Evolutionary conservation across 2,329 filamentous ascomycete species (phyloP), one percentile per base, ranked within the genome.

Genomic region (Ceratocystis destructans): DNA sequence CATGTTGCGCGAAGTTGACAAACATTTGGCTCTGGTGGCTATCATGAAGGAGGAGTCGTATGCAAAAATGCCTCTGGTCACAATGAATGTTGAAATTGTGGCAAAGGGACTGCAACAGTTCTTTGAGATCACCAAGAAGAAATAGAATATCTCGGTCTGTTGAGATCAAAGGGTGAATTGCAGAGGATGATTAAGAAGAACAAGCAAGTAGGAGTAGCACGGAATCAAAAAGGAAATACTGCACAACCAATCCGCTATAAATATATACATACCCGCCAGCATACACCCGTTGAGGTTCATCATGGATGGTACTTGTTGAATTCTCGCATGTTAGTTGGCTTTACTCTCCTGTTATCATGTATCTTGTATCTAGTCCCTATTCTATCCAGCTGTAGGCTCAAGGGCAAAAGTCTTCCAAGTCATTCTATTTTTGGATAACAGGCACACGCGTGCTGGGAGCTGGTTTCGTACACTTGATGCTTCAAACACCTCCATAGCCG

Each of bases 1-100:
- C 68, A 83, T 87, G 79, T 75, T 88, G 73, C 79, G 86, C 22
- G 85, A 88, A 76, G 86, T 88, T 17, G 85, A 88, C 71, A 82
- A 83, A 69, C 91, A 92, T 73, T 79, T 94, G 59, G 89, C 89
- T 0, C 80, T 95, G 15, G 89, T 95, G 44, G 90, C 89, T 68
- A 87, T 95, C 69, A 92, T 93, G 88, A 88, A 87, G 74, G 88
- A 93, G 73, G 89, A 89, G 65, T 88, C 87, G 33, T 89, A 90
- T 71, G 87, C 91, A 73, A 89, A 89, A 78, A 90, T 93, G 78
- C 87, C 88, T 3, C 78, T 92, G 69, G 88, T 95, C 69, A 90
- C 91, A 71, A 90, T 93, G 83, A 94, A 95, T 71, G 88, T 93
- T 1, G 87, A 90, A 71, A 86, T 89, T 0, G 87, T 92, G 41